These are phyloP conservation scores for Ceratocystis eucalypticola DNA, from an alignment of 2,329 filamentous ascomycete species.

Conservation along the genomic window DNA sequence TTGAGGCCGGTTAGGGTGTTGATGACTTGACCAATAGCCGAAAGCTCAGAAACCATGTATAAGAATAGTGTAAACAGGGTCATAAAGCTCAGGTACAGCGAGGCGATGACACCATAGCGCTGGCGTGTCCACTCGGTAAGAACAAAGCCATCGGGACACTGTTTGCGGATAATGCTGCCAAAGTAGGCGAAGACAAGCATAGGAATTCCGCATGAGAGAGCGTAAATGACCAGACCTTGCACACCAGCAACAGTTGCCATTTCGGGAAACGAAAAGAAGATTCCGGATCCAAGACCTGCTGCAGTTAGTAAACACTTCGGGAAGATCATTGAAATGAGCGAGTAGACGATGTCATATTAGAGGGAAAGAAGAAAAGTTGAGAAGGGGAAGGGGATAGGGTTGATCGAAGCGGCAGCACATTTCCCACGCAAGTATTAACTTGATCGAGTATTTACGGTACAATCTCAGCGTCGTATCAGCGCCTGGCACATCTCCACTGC, in stretches of 20 bases:
- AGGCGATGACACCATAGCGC: slow-evolving; percentile 56
- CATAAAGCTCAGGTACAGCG: slow-evolving; percentile 62
- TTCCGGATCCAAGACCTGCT: slow-evolving; percentile 68
- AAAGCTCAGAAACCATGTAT: slow-evolving; percentile 78
- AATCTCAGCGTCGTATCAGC: slow-evolving; percentile 67
- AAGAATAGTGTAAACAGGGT: slow-evolving; percentile 71
- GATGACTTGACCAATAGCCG: slow-evolving; percentile 67
- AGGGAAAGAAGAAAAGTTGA: slow-evolving; percentile 17
- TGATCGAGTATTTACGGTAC: slow-evolving; percentile 96
- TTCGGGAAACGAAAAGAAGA: slow-evolving; percentile 71
- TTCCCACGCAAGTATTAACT: slow-evolving; percentile 99
- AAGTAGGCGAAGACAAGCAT: slow-evolving; percentile 61
- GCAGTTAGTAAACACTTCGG: slow-evolving; percentile 29
- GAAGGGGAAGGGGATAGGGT: slow-evolving; percentile 25
- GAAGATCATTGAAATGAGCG: slow-evolving; percentile 18
- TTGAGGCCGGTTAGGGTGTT: slow-evolving; percentile 60
- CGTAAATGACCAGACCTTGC: slow-evolving; percentile 66
- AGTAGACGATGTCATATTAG: background rate
- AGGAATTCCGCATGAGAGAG: slow-evolving; percentile 56
- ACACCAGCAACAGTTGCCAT: slow-evolving; percentile 66
- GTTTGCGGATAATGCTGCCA: slow-evolving; percentile 63
- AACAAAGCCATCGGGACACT: slow-evolving; percentile 73
- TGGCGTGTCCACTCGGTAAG: slow-evolving; percentile 74
- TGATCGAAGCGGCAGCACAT: slow-evolving; percentile 75
- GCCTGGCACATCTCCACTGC: slow-evolving; percentile 11